phyloP scores from a whole-genome alignment of 768 basidiomycete genomes.

The Agrocybe chaxingu region DNA sequence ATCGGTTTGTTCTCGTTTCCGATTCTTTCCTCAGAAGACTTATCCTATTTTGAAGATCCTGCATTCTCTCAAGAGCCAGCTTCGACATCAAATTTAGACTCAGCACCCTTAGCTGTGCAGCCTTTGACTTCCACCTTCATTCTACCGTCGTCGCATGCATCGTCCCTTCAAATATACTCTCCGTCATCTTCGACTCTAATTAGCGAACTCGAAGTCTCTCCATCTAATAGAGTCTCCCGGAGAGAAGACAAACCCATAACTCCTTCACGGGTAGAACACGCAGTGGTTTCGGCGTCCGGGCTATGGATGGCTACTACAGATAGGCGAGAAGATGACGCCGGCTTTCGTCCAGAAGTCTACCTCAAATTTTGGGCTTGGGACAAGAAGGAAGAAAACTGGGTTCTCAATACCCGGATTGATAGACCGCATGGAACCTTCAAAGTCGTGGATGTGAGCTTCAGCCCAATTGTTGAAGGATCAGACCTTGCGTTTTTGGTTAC shows the following conservation, averaged over 20 bases:
- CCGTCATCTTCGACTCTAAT: conserved; percentile 66
- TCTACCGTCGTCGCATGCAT: conserved; percentile 91
- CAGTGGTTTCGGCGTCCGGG: conserved; percentile 62
- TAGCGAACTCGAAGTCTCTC: conserved; percentile 88
- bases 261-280: conserved; percentile 70
- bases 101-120: conserved; percentile 76
- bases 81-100: conserved; percentile 35
- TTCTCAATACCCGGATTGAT: conserved; percentile 86
- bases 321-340: conserved; percentile 61
- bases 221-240: conserved; percentile 87
- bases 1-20: conserved; percentile 46
- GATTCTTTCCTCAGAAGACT: not conserved
- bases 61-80: conserved; percentile 22
- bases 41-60: conserved; percentile 24
- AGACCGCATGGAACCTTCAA: conserved; percentile 71
- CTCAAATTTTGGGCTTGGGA: conserved; percentile 94
- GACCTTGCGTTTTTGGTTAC: conserved; percentile 57
- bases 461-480: conserved; percentile 35
- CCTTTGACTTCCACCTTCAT: conserved; percentile 69
- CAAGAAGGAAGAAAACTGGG: conserved; percentile 55
- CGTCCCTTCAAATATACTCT: conserved; percentile 90
- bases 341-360: conserved; percentile 65
- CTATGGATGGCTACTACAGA: conserved; percentile 95
- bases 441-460: conserved; percentile 70
- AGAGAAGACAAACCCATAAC: conserved; percentile 75